Evolutionary conservation across 148 eudicot genomes (phyloP).

Genomic region (Arbutus unedo): DNA sequence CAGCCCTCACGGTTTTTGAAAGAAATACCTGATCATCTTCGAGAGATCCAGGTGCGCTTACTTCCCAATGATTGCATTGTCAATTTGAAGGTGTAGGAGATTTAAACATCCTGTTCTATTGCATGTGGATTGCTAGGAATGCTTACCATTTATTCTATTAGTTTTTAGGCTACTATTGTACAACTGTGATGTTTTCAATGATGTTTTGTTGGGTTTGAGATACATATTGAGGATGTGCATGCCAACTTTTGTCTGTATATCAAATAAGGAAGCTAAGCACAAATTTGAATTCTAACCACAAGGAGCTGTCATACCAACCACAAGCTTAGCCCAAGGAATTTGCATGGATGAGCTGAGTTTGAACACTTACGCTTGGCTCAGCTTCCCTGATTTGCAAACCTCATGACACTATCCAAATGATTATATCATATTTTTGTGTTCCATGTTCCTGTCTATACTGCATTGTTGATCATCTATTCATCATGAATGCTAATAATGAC

Average conservation of each 20-base stretch:
- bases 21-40: constrained; percentile 75
- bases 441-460: neutral
- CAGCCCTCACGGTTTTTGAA: constrained; percentile 88
- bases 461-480: neutral
- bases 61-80: constrained; percentile 1
- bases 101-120: neutral
- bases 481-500: neutral
- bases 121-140: constrained; percentile 5
- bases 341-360: neutral
- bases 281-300: neutral
- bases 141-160: neutral
- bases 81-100: neutral
- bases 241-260: neutral
- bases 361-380: neutral
- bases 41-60: constrained; percentile 55
- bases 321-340: neutral
- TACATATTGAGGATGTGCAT: neutral
- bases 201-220: neutral
- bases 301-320: neutral
- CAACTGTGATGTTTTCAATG: neutral
- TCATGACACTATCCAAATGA: neutral
- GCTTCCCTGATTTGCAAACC: neutral
- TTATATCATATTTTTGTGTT: neutral
- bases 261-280: neutral
- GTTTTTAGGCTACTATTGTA: neutral